These are phyloP conservation scores for Melampsora larici-populina DNA, from an alignment of 1,284 basidiomycete genomes.

Conservation along the genomic window DNA sequence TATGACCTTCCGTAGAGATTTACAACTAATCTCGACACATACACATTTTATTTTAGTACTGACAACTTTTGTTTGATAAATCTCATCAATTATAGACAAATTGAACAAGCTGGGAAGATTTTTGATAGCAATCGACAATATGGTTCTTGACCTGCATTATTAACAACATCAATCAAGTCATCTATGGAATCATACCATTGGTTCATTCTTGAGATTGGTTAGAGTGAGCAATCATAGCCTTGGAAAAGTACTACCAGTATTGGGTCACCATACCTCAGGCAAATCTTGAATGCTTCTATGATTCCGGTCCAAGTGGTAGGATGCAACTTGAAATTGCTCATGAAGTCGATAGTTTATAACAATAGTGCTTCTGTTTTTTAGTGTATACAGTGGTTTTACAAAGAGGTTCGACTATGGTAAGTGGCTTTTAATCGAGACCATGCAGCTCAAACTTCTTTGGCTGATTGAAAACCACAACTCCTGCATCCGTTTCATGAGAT, in stretches of 20 bases:
- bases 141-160: slow-evolving; percentile 23
- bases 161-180: slow-evolving; percentile 27
- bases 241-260: slow-evolving; percentile 27
- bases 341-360: slow-evolving; percentile 11
- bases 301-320: slow-evolving; percentile 19
- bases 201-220: slow-evolving; percentile 9
- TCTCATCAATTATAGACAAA: neutral
- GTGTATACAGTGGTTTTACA: slow-evolving; percentile 15
- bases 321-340: slow-evolving; percentile 25
- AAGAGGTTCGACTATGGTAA: slow-evolving; percentile 29
- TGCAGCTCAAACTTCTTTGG: no score
- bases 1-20: neutral
- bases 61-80: neutral
- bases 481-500: neutral
- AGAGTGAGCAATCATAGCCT: neutral
- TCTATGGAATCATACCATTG: slow-evolving; percentile 5
- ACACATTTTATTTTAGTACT: neutral
- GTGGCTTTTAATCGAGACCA: neutral
- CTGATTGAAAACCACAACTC: no score
- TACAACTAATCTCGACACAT: neutral
- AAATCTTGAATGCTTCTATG: slow-evolving; percentile 32
- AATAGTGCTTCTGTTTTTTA: slow-evolving; percentile 12
- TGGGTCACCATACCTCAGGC: slow-evolving; percentile 10
- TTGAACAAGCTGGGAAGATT: slow-evolving; percentile 34
- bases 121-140: slow-evolving; percentile 28